Evolutionary conservation across 1,284 basidiomycete species (phyloP).

Genomic region (Ceratobasidium sp.): DNA sequence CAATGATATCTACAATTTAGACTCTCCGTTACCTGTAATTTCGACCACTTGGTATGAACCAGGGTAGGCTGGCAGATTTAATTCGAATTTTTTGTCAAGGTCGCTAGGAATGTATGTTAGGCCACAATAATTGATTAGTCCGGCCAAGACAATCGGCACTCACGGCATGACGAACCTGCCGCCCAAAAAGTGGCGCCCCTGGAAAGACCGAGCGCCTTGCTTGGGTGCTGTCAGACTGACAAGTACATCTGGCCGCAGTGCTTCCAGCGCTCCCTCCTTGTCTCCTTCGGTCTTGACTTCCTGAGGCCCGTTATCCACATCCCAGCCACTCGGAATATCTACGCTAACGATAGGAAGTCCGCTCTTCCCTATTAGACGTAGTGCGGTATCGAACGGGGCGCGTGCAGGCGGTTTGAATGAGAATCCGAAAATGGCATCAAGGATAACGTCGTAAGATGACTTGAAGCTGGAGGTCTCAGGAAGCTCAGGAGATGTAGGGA

Average conservation of each 20-base stretch:
- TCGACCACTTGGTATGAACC: constrained; percentile 83
- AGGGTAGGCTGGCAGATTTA: constrained; percentile 79
- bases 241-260: constrained; percentile 76
- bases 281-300: constrained; percentile 43
- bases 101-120: constrained; percentile 53
- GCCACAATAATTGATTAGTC: background rate
- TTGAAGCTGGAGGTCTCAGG: constrained; percentile 55
- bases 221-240: constrained; percentile 95
- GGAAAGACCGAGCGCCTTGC: constrained; percentile 76
- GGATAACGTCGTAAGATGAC: constrained; percentile 73
- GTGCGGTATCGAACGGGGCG: constrained; percentile 79
- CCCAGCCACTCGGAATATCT: constrained; percentile 97
- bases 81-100: constrained; percentile 70
- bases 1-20: background rate
- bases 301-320: constrained; percentile 75
- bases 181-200: constrained; percentile 86
- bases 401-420: constrained; percentile 90
- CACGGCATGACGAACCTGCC: constrained; percentile 90
- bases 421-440: constrained; percentile 98
- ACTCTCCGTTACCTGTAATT: constrained; percentile 45
- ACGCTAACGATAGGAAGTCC: constrained; percentile 82
- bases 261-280: constrained; percentile 50
- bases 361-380: constrained; percentile 70
- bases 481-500: constrained; percentile 65
- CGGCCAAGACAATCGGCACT: constrained; percentile 47